Evolutionary conservation across 768 basidiomycete genomes (phyloP).

Genomic region (Agaricus blazei): DNA sequence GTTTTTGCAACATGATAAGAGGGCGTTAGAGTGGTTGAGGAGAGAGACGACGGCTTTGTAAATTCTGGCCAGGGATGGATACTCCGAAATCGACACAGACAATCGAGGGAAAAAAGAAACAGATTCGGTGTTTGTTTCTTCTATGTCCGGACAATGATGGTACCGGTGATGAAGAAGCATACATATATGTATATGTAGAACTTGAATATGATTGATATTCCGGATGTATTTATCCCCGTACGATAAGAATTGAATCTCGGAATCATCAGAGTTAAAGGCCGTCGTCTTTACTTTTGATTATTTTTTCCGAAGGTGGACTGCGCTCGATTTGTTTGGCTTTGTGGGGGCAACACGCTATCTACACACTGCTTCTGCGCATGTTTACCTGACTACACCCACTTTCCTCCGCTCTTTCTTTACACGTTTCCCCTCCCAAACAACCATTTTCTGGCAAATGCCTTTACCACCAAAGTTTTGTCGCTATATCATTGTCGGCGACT

Average conservation of each 20-base stretch:
- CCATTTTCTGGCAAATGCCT: not conserved
- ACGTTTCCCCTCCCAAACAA: not conserved
- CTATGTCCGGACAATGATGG: too few species aligned
- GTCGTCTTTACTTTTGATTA: not conserved
- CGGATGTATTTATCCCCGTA: too few species aligned
- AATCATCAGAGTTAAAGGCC: too few species aligned
- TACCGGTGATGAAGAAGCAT: too few species aligned
- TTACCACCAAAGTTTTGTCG: slow-evolving; percentile 19
- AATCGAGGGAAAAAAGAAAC: too few species aligned
- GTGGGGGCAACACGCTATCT: not conserved
- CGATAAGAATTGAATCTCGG: too few species aligned
- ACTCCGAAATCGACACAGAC: not conserved
- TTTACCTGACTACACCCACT: not conserved
- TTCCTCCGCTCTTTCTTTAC: not conserved
- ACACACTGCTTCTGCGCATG: too few species aligned
- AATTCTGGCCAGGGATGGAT: not conserved
- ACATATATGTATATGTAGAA: too few species aligned
- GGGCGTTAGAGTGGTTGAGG: slow-evolving; percentile 59
- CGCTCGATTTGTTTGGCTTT: not conserved
- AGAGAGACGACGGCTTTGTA: slow-evolving; percentile 47
- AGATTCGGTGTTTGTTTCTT: too few species aligned
- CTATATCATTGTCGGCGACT: slow-evolving; percentile 20
- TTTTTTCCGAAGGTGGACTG: not conserved
- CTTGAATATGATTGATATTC: too few species aligned
- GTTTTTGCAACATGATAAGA: slow-evolving; percentile 54